Evolutionary conservation across 768 basidiomycete genomes (phyloP), one percentile per base, ranked within the genome.

Genomic region (Leccinum aurantiacum): DNA sequence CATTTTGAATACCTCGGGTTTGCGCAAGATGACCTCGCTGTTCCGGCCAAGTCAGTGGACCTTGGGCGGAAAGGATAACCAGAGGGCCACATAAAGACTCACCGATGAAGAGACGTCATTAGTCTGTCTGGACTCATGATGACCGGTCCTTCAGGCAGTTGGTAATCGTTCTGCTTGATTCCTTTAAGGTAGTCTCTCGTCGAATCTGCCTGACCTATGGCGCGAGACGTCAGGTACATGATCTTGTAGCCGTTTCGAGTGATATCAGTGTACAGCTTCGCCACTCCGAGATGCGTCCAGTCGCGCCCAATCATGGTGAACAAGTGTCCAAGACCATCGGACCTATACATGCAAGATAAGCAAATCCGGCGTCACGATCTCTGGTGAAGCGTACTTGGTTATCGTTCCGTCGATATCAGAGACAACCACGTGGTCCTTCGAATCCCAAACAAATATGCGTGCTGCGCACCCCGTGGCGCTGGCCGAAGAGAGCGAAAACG

Each of bases 1-100:
- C 97, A 99, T 99, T 78, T 99, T 99, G 84, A 99, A 99, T n/a
- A 98, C 84, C 70, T 99, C 97, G 0, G 97, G 97, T 74, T 98
- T 98, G 38, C 95, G 89, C 90, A 98, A 91, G 69, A 99, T 96
- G 15, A 99, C 96, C 76, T 99, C 97, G 4, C 95, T 97, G 67
- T 9, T 57, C 29, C 19, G 6, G 8, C 17, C 13, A 6, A 22
- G 37, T 63, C 24, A 56, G 58, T 53, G 13, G 46, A 13, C 33
- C 17, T 7, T 25, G 1, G 3, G 6, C 5, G 6, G 41, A 24
- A 15, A 33, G 19, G 13, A 49, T 22, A 6, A 46, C n/a, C 27
- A 8, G 29, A 17, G n/a, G 11, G 25, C n/a, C 7, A 19, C 11
- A 47, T 29, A 4, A 33, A 29, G 24, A 70, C 85, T 64, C 65